phyloP scores from a whole-genome alignment of 225 moss, liverwort and hornwort genomes.

The Pseudoscleropodium purum region DNA sequence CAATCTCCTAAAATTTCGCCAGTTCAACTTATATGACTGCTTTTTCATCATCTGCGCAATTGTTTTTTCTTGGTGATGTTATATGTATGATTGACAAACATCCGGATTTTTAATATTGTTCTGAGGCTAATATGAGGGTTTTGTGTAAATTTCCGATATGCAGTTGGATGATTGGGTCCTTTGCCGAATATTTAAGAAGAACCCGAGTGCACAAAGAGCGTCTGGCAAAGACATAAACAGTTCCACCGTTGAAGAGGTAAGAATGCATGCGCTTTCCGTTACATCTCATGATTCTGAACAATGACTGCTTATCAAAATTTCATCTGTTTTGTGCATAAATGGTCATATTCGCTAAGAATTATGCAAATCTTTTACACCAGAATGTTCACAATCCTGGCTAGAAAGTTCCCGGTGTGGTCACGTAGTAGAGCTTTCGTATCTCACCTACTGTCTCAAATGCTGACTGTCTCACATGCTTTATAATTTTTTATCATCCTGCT shows the following conservation, averaged over 20 bases:
- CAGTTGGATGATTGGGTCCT: slow-evolving; percentile 99
- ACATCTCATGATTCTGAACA: not conserved
- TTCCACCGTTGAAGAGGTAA: slow-evolving; percentile 71
- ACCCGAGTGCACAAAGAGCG: slow-evolving; percentile 54
- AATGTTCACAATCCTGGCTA: not conserved
- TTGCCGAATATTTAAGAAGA: slow-evolving; percentile 94
- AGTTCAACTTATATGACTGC: not conserved
- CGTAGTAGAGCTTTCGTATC: not conserved
- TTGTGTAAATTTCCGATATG: not conserved
- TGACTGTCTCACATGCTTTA: not conserved
- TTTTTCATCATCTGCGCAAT: not conserved
- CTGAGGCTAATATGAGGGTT: not conserved
- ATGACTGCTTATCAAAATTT: not conserved
- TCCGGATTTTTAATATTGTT: not conserved
- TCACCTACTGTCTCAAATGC: not conserved
- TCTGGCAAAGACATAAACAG: slow-evolving; percentile 51
- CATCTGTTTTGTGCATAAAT: not conserved
- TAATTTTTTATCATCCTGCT: not conserved
- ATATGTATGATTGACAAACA: not conserved
- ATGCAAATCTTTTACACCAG: not conserved
- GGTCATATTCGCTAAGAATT: not conserved
- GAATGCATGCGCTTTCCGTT: not conserved
- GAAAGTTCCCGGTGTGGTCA: not conserved
- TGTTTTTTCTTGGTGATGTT: not conserved
- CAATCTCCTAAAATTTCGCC: not conserved